Conservation (phyloP, 257 asterid genomes). For the Nicotiana sylvestris region DNA sequence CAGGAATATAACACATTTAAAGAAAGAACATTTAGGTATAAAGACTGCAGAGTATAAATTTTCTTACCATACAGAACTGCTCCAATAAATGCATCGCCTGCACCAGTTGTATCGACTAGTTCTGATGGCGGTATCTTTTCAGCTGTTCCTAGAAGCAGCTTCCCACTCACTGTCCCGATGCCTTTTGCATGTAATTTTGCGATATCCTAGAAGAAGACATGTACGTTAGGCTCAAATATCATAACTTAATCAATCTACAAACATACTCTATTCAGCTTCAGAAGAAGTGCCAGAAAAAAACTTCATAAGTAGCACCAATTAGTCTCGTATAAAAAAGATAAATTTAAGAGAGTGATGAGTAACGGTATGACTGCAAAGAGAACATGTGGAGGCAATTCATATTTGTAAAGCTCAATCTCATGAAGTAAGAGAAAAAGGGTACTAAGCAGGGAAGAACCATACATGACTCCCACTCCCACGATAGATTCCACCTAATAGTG, state of each 20-base stretch:
- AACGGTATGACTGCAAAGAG: background rate
- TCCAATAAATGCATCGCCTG: slow-evolving; percentile 95
- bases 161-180: slow-evolving; percentile 62
- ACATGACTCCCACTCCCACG: background rate
- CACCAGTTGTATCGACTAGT: slow-evolving; percentile 91
- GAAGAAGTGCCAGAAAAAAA: background rate
- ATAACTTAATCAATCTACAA: background rate
- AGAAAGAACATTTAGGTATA: background rate
- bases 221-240: background rate
- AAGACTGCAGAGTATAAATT: background rate
- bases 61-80: slow-evolving; percentile 72
- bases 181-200: slow-evolving; percentile 68
- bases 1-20: background rate
- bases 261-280: background rate
- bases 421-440: background rate
- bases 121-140: slow-evolving; percentile 79
- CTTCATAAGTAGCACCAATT: background rate
- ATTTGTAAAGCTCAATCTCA: background rate
- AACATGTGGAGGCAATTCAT: slow-evolving; percentile 2
- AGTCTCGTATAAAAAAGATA: background rate
- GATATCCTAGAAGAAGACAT: slow-evolving; percentile 27
- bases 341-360: background rate
- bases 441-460: slow-evolving; percentile 1
- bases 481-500: background rate
- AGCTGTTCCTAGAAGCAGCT: slow-evolving; percentile 81